Base-by-base conservation (phyloP, 306 rosid species). In the Albizia julibrissin region DNA sequence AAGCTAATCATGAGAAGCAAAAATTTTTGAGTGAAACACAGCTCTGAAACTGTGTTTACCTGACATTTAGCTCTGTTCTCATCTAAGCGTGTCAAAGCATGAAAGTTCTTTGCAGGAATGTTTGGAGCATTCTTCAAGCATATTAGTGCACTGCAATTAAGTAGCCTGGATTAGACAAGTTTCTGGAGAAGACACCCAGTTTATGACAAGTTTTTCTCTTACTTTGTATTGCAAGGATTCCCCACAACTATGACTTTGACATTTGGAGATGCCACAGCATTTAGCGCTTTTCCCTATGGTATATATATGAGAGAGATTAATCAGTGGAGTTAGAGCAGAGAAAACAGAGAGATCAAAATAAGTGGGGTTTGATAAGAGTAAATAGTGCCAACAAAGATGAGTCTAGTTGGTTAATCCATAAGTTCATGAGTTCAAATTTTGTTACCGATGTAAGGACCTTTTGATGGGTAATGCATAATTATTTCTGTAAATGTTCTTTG, bases 51-150 rank as follows among this genome's bases (percentile, higher is more conserved):
- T 7, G 5, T 2, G 11, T 16, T 50, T 87, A 95, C 99, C 98
- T 95, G 98, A 86, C 99, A 95, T 85, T 93, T 95, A 76, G 98
- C 99, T 81, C 99, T 85, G 72, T 95, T 95, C 89, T 95, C 99
- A 81, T 95, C 99, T 79, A 95, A 85, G 85, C 99, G 96, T 39
- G 98, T 95, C 81, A 95, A 81, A 79, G 99, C 99, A 74, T 95
- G 99, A 24, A 95, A 95, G 19, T 95, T 95, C 86, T 85, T 95
- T 15, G 97, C 92, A 10, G 99, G 98, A 79, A 95, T 93, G n/a
- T 89, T 92, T 0, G 99, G 98, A 88, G 99, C 99, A 80, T 95
- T 95, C 89, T 95, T 95, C 92, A 95, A 39, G 88, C 99, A 95
- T 79, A 95, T 95, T 49, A 95, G 80, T 69, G 98, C 92, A 83